phyloP scores from a whole-genome alignment of 305 asterid genomes.

The Rubia tinctorum region DNA sequence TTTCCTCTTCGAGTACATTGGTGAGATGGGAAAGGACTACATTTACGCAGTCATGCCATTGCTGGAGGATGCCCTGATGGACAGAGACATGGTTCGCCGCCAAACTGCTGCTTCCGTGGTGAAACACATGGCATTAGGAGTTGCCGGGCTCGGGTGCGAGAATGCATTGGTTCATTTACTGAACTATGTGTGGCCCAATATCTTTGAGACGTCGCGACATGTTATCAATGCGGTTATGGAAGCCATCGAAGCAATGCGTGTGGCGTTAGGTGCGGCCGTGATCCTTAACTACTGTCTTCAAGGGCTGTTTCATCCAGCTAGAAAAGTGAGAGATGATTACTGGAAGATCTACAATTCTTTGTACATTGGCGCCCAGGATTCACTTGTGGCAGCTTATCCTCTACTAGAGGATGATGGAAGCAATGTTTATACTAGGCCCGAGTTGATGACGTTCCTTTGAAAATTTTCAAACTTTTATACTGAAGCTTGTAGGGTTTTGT shows the following conservation, averaged over 20 bases:
- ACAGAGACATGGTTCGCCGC: slow-evolving; percentile 81
- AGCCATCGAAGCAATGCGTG: slow-evolving; percentile 96
- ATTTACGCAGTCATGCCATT: slow-evolving; percentile 91
- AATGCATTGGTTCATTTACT: slow-evolving; percentile 77
- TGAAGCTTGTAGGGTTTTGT: too few species aligned
- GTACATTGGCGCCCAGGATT: slow-evolving; percentile 86
- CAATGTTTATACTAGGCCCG: slow-evolving; percentile 54
- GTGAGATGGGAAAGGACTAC: slow-evolving; percentile 97
- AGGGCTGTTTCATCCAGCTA: slow-evolving; percentile 94
- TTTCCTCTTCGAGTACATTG: slow-evolving; percentile 85
- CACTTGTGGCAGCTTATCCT: slow-evolving; percentile 86
- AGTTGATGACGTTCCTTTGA: slow-evolving; percentile 59
- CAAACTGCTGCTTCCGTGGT: slow-evolving; percentile 99
- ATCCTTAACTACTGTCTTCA: slow-evolving; percentile 84
- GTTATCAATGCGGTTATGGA: slow-evolving; percentile 91
- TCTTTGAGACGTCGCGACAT: slow-evolving; percentile 91
- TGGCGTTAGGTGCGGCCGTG: slow-evolving; percentile 74
- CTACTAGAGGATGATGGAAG: slow-evolving; percentile 68
- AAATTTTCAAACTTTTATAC: background rate
- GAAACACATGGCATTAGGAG: slow-evolving; percentile 91
- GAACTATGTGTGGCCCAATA: slow-evolving; percentile 94
- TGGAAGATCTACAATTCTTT: slow-evolving; percentile 91
- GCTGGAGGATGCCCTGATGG: slow-evolving; percentile 95
- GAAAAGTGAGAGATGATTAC: slow-evolving; percentile 92
- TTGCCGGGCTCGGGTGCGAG: slow-evolving; percentile 93